Conservation (phyloP, 1,284 basidiomycete species). For the Naganishia albida region DNA sequence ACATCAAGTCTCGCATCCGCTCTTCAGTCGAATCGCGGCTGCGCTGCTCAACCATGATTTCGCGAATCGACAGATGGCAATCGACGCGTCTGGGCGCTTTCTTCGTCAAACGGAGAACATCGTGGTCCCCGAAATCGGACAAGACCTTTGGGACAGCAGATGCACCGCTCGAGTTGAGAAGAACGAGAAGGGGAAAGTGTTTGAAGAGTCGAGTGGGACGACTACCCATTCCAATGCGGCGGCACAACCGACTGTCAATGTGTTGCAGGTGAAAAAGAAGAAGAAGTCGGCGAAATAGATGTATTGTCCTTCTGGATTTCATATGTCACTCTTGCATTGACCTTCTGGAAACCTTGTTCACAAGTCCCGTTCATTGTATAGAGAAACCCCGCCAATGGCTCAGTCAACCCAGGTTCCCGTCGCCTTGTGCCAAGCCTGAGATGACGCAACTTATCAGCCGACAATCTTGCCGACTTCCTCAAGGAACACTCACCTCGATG, state of each 20-base stretch:
- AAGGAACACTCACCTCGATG: conserved; percentile 41
- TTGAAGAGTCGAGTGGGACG: not conserved
- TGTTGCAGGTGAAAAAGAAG: conserved; percentile 30
- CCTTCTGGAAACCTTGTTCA: not conserved
- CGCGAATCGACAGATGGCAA: conserved; percentile 64
- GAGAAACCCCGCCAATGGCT: too few relatives aligned
- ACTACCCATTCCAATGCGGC: not conserved
- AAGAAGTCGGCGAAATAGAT: conserved; percentile 25
- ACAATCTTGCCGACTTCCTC: not conserved
- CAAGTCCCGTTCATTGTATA: not conserved
- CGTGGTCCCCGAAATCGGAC: conserved; percentile 46
- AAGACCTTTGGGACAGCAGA: conserved; percentile 38
- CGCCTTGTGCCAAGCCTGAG: conserved; percentile 47
- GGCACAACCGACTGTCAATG: conserved; percentile 21
- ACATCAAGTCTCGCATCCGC: conserved; percentile 56
- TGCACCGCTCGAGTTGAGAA: conserved; percentile 5
- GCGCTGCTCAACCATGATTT: conserved; percentile 77
- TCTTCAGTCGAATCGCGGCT: conserved; percentile 68
- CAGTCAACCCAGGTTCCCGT: conserved; percentile 47
- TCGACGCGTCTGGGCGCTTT: conserved; percentile 68
- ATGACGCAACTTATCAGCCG: conserved; percentile 8
- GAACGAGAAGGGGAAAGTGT: conserved; percentile 18
- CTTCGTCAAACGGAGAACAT: conserved; percentile 61
- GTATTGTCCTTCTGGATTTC: not conserved
- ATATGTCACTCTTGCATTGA: not conserved